Evolutionary conservation across 768 basidiomycete genomes (phyloP), one percentile per base, ranked within the genome.

Genomic region (Pulveroboletus frians): DNA sequence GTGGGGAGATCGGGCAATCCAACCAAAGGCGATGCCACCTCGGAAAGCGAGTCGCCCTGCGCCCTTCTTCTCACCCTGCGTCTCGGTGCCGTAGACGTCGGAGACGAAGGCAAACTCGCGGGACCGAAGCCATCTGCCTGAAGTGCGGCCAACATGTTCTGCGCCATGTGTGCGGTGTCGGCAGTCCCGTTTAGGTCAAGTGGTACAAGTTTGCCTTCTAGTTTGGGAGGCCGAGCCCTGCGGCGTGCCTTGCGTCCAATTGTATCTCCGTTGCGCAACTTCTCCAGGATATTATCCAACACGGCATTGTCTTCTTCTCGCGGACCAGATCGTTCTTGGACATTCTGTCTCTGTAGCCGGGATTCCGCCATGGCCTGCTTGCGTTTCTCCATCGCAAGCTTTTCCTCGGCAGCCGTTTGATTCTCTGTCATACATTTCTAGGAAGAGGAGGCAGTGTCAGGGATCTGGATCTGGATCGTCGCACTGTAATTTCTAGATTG

Each of bases 401-500:
- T 81, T 61, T 92, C 88, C 54, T 92, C 88, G 0, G 81, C 82
- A 13, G 78, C 73, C 0, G 79, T 78, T 59, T 81, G 78, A 63
- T 96, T 96, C 35, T 93, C 88, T 14, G 64, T 49, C 65, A 87
- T 87, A 66, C 90, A 94, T 88, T 92, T 94, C 92, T 94, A 57
- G 39, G 35, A 23, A 61, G 21, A 51, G 7, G 31, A 41, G 9
- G 29, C 17, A 44, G 31, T 39, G 11, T 56, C 36, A 60, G 17
- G 31, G 46, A 35, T 13, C 29, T 14, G 17, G n/a, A n/a, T n/a
- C n/a, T n/a, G n/a, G n/a, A 43, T 11, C 2, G 17, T 45, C 53
- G 39, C 9, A 21, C 30, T 38, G 17, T 47, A 29, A 35, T 13
- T 13, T 18, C 26, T 39, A 15, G 15, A 34, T 15, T 34, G 46